Evolutionary conservation across 192 early-diverging fungal genomes (phyloP), one percentile per base, ranked within the genome.

Genomic region (Allomyces macrogynus): DNA sequence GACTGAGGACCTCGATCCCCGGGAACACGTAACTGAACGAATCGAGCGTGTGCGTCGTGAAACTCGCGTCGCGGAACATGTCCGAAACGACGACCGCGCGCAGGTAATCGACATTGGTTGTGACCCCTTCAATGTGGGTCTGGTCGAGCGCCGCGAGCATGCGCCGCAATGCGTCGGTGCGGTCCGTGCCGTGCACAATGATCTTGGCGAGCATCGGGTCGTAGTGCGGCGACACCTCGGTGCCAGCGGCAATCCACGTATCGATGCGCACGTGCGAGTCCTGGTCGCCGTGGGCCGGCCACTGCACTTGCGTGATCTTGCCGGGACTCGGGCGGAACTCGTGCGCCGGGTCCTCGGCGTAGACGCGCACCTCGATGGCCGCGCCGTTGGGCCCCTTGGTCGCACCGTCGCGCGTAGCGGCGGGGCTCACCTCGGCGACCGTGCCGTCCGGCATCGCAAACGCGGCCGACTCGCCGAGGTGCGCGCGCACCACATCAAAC

Each of bases 161-260:
- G 24, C 66, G 72, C 23, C 68, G 73, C 27, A 84, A 69, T 23
- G 79, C 78, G 61, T 82, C 73, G 3, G 61, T 67, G n/a, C 82
- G 80, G 4, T 80, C 81, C 5, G 80, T 76, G 4, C 75, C 82
- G 71, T 77, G 76, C 10, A 80, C 78, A 24, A 74, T 79, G 27
- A 85, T 69, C 68, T 85, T 85, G 61, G 81, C 75, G 63, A 85
- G 76, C 74, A 85, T 76, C 3, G 83, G 76, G 27, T 85, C 83
- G 63, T 85, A 85, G 44, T 69, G 78, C 62, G 80, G 75, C 12
- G 73, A 72, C 42, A 85, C 78, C 24, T 77, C 75, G 14, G 78
- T 77, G 9, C 77, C 72, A 65, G 44, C 63, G 20, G 40, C 10
- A 10, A 62, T 40, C 20, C 62, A 40, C 23, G 26, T 9, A 12